Conservation (phyloP, 768 basidiomycete genomes). For the Pleurotus eryngii region DNA sequence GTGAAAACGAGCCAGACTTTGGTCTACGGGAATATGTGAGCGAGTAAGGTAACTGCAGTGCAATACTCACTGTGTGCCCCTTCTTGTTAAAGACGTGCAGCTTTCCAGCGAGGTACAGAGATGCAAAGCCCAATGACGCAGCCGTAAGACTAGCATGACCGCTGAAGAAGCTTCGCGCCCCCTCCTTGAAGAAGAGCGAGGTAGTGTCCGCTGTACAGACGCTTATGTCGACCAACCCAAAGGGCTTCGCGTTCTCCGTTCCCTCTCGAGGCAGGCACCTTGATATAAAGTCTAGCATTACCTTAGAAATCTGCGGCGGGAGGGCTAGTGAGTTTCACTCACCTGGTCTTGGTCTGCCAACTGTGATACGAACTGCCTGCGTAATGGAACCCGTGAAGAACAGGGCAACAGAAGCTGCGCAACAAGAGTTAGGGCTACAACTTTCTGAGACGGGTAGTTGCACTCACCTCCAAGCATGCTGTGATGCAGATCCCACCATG, state of each 20-base stretch:
- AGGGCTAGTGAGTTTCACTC: neutral
- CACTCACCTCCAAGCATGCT: conserved; percentile 18
- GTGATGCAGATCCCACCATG: conserved; percentile 21
- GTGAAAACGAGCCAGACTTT: conserved; percentile 21
- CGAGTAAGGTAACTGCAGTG: neutral
- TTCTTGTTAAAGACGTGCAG: conserved; percentile 18
- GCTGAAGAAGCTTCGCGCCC: conserved; percentile 25
- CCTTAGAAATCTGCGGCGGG: too few relatives aligned
- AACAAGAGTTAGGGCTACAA: neutral
- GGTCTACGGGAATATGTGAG: conserved; percentile 10
- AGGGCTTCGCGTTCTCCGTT: conserved; percentile 15
- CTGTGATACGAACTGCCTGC: conserved; percentile 15
- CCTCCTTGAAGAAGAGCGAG: conserved; percentile 18
- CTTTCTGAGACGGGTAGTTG: neutral
- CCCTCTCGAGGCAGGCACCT: conserved; percentile 18
- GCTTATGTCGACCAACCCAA: conserved; percentile 19
- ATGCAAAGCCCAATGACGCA: conserved; percentile 15
- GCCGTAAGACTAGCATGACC: conserved; percentile 23
- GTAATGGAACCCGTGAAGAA: conserved; percentile 13
- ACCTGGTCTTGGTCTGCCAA: conserved; percentile 21
- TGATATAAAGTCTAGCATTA: conserved; percentile 17
- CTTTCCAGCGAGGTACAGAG: conserved; percentile 21
- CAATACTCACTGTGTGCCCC: conserved; percentile 14
- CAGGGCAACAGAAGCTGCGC: conserved; percentile 15
- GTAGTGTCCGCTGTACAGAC: conserved; percentile 17